Evolutionary conservation across 108 stramenopile species (phyloP), one percentile per base, ranked within the genome.

Genomic region (Stephanodiscus triporus): DNA sequence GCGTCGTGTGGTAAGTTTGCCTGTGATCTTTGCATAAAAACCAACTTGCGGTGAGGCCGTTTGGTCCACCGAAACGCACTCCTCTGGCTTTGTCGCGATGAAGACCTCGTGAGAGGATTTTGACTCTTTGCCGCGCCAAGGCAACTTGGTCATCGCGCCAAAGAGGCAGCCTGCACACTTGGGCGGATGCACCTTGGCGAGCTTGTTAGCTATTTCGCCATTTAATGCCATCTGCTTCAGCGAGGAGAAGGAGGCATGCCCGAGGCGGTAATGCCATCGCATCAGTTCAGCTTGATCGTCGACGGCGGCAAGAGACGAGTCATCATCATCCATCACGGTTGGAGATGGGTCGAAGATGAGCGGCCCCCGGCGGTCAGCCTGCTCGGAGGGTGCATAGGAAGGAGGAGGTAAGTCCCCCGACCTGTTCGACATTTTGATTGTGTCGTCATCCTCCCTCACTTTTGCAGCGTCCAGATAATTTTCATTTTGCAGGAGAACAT

Each of bases 1-100:
- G n/a, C n/a, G 82, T 23, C 82, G 42, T 2, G 73, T 79, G 54
- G 20, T 55, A 5, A 55, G 23, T 55, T 23, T 55, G 54, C 54
- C 54, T 23, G 6, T 55, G 4, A 55, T 11, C 6, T 55, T 6
- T 20, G 54, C 54, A 24, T 22, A 11, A 24, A 55, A 55, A 23
- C 54, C 20, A 2, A 55, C 22, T 24, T 55, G 11, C 0, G 20
- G 6, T 19, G 22, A 23, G 6, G 23, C 24, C 54, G 23, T 55
- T 24, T 55, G 54, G 6, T 55, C 54, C 2, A 55, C 54, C 3
- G 54, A 55, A 20, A 55, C 23, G 23, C 54, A 55, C 24, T 55
- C 54, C 10, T 20, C 54, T 3, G 54, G 54, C 23, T 55, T 55
- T 6, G 11, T 55, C 23, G 19, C 54, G n/a, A 34, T 34, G 5